A percentile compares a stretch with the other conserved stretches of the same genome.
These are phyloP conservation scores for Sindora glabra DNA, from an alignment of 306 rosid genomes.

Conservation along the genomic window DNA sequence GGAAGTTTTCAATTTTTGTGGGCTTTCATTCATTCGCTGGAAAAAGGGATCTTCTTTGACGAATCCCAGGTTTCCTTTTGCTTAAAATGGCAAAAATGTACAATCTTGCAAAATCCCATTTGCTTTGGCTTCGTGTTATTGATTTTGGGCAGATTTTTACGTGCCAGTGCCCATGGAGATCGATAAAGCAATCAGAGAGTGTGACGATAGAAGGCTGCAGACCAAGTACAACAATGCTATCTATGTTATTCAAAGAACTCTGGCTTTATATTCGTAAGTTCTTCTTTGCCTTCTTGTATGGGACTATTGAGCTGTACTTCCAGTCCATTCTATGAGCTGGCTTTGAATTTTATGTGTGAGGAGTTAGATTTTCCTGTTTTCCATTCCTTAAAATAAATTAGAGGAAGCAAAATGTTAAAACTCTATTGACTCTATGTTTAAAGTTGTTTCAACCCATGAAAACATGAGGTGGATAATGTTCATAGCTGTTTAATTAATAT, in stretches of 20 bases:
- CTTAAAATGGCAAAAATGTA: neutral
- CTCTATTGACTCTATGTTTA: neutral
- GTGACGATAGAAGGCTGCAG: conserved; percentile 83
- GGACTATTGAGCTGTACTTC: neutral
- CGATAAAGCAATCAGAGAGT: conserved; percentile 71
- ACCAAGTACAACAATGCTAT: conserved; percentile 84
- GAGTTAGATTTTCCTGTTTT: neutral
- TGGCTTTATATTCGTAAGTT: conserved; percentile 79
- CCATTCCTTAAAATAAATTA: neutral
- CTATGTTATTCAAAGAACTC: conserved; percentile 81
- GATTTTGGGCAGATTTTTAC: conserved; percentile 6
- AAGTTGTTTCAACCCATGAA: neutral
- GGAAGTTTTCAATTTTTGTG: conserved; percentile 13
- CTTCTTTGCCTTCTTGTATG: conserved; percentile 3
- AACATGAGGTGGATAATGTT: conserved; percentile 7
- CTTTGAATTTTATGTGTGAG: conserved; percentile 4
- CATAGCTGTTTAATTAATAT: conserved; percentile 3
- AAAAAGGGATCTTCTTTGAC: conserved; percentile 2
- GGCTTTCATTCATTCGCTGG: conserved; percentile 21
- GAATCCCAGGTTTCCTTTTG: conserved; percentile 28
- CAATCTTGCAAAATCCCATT: conserved; percentile 15
- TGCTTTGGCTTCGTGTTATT: conserved; percentile 5
- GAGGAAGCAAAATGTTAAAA: neutral
- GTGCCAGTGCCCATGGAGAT: conserved; percentile 65
- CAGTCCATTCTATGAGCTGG: conserved; percentile 7